These are phyloP conservation scores for Bryum argenteum DNA, from an alignment of 225 moss, liverwort and hornwort genomes.

Conservation along the genomic window DNA sequence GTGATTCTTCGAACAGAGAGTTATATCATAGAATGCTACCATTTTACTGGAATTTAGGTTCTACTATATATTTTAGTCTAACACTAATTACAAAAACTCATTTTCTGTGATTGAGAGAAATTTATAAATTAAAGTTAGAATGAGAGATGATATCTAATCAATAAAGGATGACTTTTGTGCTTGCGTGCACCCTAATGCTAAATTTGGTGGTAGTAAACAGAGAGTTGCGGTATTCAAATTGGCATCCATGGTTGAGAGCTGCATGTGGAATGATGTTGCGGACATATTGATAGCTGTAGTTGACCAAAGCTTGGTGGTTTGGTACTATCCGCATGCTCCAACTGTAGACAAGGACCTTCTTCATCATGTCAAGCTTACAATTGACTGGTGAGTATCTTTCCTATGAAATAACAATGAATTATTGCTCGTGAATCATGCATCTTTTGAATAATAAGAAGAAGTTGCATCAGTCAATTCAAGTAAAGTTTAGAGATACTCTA, in stretches of 20 bases:
- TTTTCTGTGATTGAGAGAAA: too few relatives aligned
- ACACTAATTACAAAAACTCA: too few relatives aligned
- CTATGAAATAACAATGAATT: neutral
- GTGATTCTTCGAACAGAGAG: too few relatives aligned
- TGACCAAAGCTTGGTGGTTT: slow-evolving; percentile 72
- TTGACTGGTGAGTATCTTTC: slow-evolving; percentile 65
- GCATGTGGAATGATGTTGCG: slow-evolving; percentile 80
- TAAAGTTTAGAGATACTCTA: neutral
- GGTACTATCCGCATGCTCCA: slow-evolving; percentile 84
- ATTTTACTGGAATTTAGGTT: too few relatives aligned
- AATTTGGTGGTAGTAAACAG: slow-evolving; percentile 36
- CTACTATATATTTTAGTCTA: too few relatives aligned
- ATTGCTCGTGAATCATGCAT: neutral
- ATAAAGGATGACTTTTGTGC: neutral
- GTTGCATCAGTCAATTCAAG: neutral
- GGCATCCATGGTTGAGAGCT: slow-evolving; percentile 76
- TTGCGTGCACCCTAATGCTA: slow-evolving; percentile 5
- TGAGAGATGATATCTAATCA: too few relatives aligned
- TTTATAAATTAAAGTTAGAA: too few relatives aligned
- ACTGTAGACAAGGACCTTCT: slow-evolving; percentile 82
- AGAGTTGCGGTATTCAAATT: slow-evolving; percentile 69
- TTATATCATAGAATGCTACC: too few relatives aligned
- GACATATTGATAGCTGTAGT: slow-evolving; percentile 69
- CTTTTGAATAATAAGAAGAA: neutral
- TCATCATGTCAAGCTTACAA: slow-evolving; percentile 69